These are phyloP conservation scores for Cryptococcus sp. DNA, from an alignment of 1,284 basidiomycete species.

Conservation along the genomic window DNA sequence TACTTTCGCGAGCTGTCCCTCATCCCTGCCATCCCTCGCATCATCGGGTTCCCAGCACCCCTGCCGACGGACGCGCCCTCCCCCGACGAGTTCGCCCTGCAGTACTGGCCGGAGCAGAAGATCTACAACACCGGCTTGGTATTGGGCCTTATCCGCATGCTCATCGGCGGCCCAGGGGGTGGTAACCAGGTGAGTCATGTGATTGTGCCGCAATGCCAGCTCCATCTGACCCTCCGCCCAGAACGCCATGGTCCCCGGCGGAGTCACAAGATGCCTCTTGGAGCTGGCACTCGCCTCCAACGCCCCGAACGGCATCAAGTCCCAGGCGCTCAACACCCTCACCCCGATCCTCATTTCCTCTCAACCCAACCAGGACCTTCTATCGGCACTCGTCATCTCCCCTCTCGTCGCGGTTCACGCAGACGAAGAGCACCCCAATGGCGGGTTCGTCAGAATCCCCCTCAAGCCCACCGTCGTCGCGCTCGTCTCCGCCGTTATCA, in stretches of 20 bases:
- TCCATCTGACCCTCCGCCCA: constrained; percentile 13
- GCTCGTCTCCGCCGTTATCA: constrained; percentile 42
- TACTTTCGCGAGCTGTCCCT: constrained; percentile 93
- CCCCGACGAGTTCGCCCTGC: constrained; percentile 89
- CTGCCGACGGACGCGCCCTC: constrained; percentile 62
- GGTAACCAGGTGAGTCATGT: constrained; percentile 53
- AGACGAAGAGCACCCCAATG: constrained; percentile 48
- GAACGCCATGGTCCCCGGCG: constrained; percentile 55
- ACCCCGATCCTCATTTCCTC: constrained; percentile 57
- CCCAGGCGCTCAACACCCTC: constrained; percentile 75
- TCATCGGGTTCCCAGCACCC: constrained; percentile 79
- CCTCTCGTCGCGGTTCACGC: constrained; percentile 51
- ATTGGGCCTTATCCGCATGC: constrained; percentile 65
- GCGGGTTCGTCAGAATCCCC: constrained; percentile 48
- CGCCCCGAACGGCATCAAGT: constrained; percentile 80
- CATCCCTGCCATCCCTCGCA: constrained; percentile 72
- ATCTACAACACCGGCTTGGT: constrained; percentile 70
- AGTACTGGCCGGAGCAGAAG: constrained; percentile 95
- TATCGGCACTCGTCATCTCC: constrained; percentile 49
- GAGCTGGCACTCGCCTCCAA: constrained; percentile 90
- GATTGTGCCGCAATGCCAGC: not conserved
- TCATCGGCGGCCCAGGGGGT: constrained; percentile 66
- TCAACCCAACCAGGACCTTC: constrained; percentile 54
- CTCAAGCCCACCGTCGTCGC: constrained; percentile 50
- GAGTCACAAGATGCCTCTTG: constrained; percentile 76